Evolutionary conservation across 306 rosid genomes (phyloP), one percentile per base, ranked within the genome.

Genomic region (Quercus variabilis): DNA sequence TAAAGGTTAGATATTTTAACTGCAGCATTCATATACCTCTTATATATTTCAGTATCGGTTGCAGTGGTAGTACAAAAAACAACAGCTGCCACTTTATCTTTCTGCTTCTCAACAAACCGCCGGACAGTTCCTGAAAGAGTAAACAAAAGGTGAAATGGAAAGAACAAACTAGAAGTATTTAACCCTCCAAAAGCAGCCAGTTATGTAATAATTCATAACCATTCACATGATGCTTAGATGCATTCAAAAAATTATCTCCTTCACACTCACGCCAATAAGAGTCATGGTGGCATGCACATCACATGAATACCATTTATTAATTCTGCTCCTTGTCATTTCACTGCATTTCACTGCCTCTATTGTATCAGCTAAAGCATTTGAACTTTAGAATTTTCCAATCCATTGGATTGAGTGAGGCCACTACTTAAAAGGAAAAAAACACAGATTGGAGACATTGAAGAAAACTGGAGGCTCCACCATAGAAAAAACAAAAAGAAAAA

Each of bases 91-190:
- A 95, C 78, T 79, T 93, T 88, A 88, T 89, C 92, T 81, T 88
- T 95, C 79, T 93, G 98, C 88, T 95, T 95, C 86, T 95, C 99
- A 71, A 95, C 91, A 87, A 95, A 87, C 69, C 99, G 86, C 65
- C 99, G 87, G 41, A 95, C 96, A 78, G 99, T 93, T 87, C 99
- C 99, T 95, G 86, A 73, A 81, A 81, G 54, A 79, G 73, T 31
- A 83, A 74, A 78, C 28, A 19, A 59, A 56, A 74, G 57, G 55
- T 70, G 49, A 76, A 64, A 28, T 15, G 35, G 35, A 75, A 69
- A 30, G 69, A 57, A 35, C 23, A 49, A 65, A 31, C 46, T 3
- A 58, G 58, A 65, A 23, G 38, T 51, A 69, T 23, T 64, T 74
- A 55, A 71, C 78, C 46, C 80, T 51, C 64, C 67, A 74, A 79